Evolutionary conservation across 2,329 filamentous ascomycete species (phyloP).

Genomic region (Ustilaginoidea virens): DNA sequence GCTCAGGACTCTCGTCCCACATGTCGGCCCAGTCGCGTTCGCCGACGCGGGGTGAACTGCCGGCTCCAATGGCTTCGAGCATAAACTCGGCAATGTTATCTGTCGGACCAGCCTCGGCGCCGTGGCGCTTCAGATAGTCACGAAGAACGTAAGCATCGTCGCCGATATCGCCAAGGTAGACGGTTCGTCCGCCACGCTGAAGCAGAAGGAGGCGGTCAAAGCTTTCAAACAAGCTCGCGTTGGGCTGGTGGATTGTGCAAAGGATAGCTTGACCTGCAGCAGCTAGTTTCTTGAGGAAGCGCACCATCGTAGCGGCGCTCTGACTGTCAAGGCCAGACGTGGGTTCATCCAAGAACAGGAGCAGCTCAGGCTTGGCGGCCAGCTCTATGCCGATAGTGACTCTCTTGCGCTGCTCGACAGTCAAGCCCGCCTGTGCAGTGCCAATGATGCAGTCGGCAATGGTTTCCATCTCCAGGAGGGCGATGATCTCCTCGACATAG

Average conservation of each 20-base stretch:
- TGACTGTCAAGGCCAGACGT: slow-evolving; percentile 51
- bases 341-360: slow-evolving; percentile 67
- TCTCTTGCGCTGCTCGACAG: slow-evolving; percentile 51
- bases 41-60: slow-evolving; percentile 55
- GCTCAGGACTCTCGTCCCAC: slow-evolving; percentile 59
- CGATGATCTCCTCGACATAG: slow-evolving; percentile 47
- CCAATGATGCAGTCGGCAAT: slow-evolving; percentile 46
- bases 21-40: slow-evolving; percentile 67
- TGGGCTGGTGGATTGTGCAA: slow-evolving; percentile 85
- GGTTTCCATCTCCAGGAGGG: slow-evolving; percentile 40
- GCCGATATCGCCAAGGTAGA: slow-evolving; percentile 79
- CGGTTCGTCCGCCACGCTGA: slow-evolving; percentile 61
- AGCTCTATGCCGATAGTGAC: slow-evolving; percentile 89
- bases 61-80: slow-evolving; percentile 71
- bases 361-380: slow-evolving; percentile 63
- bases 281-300: slow-evolving; percentile 62
- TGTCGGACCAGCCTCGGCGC: slow-evolving; percentile 39
- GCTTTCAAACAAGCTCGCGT: slow-evolving; percentile 72
- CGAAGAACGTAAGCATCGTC: slow-evolving; percentile 58
- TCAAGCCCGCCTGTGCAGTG: slow-evolving; percentile 51
- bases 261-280: slow-evolving; percentile 75
- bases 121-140: slow-evolving; percentile 42
- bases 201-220: slow-evolving; percentile 73
- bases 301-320: slow-evolving; percentile 61
- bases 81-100: slow-evolving; percentile 62